Evolutionary conservation across 164 flowering plant genomes (phyloP), one percentile per base, ranked within the genome.

Genomic region (Chimonanthus praecox): DNA sequence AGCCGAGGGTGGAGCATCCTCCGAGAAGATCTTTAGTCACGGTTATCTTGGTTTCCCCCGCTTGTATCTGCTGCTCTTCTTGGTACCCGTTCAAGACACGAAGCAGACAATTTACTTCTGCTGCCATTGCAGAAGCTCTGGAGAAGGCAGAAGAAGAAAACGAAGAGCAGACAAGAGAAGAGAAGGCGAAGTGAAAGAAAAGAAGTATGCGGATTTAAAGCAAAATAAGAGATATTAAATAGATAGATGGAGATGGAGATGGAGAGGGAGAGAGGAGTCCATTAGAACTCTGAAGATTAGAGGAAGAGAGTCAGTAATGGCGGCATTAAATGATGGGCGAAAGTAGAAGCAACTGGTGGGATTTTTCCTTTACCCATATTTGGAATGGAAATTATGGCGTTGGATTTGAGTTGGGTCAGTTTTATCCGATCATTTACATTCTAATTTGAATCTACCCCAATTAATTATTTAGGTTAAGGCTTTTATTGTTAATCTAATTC

Each of bases 1-100:
- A 77, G 18, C 88, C 86, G 71, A 73, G 68, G 63, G 47, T 61
- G 3, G 71, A 67, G 64, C 78, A 18, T 3, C 84, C 81, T 10
- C 94, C 94, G 18, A 92, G 92, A 61, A 94, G 76, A 75, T 94
- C 98, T 4, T 88, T 75, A 0, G 98, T 94, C 33, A 94, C 81
- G 77, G 80, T 73, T 10, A 72, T 79, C 71, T 79, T 69, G 44
- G 79, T 63, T 66, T 79, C 77, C 6, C 72, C 75, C 7, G 45
- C 54, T 13, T 7, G 6, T 9, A 43, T 45, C 43, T 64, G 67
- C 49, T 44, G 69, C 6, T 83, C 85, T 11, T 84, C 72, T 67
- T 81, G 79, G 77, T 81, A 80, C 0, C 83, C 85, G 65, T 74
- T 83, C 58, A 87, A 58, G 16, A 84, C 64, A 69, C 83, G 74